These are phyloP conservation scores for Vitis hybrid DNA, from an alignment of 177 flowering plant genomes.

Conservation along the genomic window DNA sequence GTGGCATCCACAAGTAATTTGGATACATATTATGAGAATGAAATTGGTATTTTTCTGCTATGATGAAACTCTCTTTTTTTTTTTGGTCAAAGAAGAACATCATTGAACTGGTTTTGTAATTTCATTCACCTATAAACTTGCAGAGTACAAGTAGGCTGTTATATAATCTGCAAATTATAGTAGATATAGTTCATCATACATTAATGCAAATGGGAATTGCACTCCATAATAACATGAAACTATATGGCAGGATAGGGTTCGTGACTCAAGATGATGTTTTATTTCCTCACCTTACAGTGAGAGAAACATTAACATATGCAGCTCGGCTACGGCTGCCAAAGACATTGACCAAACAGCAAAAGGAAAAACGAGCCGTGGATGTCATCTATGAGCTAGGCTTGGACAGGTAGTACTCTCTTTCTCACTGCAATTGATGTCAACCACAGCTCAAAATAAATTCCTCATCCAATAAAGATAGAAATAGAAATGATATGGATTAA, in stretches of 20 bases:
- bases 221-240: conserved; percentile 7
- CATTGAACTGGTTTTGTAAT: neutral
- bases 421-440: neutral
- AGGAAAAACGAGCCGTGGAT: conserved; percentile 78
- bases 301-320: conserved; percentile 58
- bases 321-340: conserved; percentile 56
- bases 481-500: neutral
- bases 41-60: too few relatives aligned
- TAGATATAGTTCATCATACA: neutral
- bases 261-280: conserved; percentile 78
- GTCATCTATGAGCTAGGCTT: conserved; percentile 86
- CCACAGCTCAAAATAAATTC: neutral
- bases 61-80: too few relatives aligned
- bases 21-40: too few relatives aligned
- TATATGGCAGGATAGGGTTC: conserved; percentile 84
- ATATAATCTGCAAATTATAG: neutral
- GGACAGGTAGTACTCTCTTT: conserved; percentile 51
- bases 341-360: conserved; percentile 47
- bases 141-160: neutral
- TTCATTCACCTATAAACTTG: neutral
- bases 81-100: too few relatives aligned
- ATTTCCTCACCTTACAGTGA: conserved; percentile 69
- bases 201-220: neutral
- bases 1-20: too few relatives aligned
- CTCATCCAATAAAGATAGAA: neutral